Evolutionary conservation across 2,329 filamentous ascomycete genomes (phyloP), one percentile per base, ranked within the genome.

Genomic region (Penicillium sp.): DNA sequence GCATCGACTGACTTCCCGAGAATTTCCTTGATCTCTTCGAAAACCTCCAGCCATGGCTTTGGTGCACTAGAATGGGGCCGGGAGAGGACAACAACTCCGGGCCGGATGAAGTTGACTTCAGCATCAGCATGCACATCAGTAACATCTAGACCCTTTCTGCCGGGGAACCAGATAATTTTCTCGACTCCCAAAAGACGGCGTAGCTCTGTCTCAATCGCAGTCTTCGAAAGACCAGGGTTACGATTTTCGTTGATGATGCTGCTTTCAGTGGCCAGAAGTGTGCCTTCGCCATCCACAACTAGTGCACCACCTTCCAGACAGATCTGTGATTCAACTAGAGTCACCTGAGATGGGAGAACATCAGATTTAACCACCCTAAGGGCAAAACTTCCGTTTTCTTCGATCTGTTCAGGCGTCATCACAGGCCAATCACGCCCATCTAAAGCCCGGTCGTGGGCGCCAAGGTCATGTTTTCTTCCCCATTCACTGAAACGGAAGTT

Each of bases 91-190:
- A 70, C 61, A 4, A 66, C 60, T 10, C 64, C 62, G 0, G 61
- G 62, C 8, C 55, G 55, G 14, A 66, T 29, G 38, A 66, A 62
- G 10, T 50, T 44, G 16, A 63, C 56, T 38, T 62, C 60, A 7
- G 64, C 64, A n/a, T 66, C 64, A 13, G 31, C 55, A 57, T 70
- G 69, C 14, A 60, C 63, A 50, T 72, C 69, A 11, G 69, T 72
- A 10, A 69, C 58, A 57, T 72, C 69, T 3, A 66, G 49, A n/a
- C 46, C 54, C 18, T 60, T 62, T 20, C 58, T 54, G 1, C 66
- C 67, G 0, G 65, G 63, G 3, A 71, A 59, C 69, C 69, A 71
- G 6, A 71, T 65, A 10, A 71, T 53, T 37, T 70, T 68, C 40
- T 59, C 54, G 14, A 70, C 65, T 1, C 66, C 67, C 7, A 71